Base-by-base conservation (phyloP, 1,284 basidiomycete species). In the Golubevia pallescens region DNA sequence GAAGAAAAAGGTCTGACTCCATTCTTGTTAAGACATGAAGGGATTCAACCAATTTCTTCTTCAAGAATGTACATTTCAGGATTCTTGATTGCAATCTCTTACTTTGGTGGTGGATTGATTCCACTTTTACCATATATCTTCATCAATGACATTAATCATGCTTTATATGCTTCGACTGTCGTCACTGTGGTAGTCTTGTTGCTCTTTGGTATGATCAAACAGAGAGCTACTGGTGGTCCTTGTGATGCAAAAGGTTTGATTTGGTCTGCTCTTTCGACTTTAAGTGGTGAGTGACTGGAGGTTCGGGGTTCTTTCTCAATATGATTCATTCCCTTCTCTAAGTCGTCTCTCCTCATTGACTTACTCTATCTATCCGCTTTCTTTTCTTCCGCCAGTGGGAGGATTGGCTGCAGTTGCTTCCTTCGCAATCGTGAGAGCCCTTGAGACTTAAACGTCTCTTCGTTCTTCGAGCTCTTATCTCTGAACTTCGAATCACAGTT, bases 61-160 rank as follows among this genome's bases (percentile, higher is more conserved):
- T 76, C 72, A 52, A 67, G 78, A 53, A 71, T 75, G 13, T 79
- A 74, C 71, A 65, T 73, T 8, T 75, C 71, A 1, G 78, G 76
- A 2, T 58, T 77, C 48, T 70, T 67, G 32, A 80, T 80, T 64
- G 78, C 76, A 6, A 51, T 74, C 16, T 68, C 66, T 65, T 80
- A 80, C 68, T 79, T 79, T 57, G 20, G 78, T 42, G 77, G 78
- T 53, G 78, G 77, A 3, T 72, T 65, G 59, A 73, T 80, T 42
- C 78, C 78, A 7, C 66, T 81, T 28, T 65, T 78, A 23, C 78
- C 78, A 0, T 81, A 81, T 74, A 74, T 81, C 63, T 70, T 81
- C 60, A 63, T 79, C 13, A 54, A 61, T n/a, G 53, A 71, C 56
- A 73, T 74, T 2, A 58, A 66, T 58, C 61, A 64, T 32, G 78